phyloP scores from a whole-genome alignment of 768 basidiomycete genomes.

The Suillus spraguei region DNA sequence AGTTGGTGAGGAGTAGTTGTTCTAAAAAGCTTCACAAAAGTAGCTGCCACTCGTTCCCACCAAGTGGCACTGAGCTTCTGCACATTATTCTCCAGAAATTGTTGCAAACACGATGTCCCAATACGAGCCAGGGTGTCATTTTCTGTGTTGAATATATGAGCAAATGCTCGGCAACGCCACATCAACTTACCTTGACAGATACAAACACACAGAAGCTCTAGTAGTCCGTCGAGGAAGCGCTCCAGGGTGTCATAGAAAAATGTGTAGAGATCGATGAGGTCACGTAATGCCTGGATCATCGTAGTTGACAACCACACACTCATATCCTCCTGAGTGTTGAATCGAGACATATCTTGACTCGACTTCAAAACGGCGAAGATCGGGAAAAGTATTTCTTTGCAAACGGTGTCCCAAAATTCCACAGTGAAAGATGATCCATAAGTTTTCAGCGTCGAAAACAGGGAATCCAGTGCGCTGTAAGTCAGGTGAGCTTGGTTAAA shows the following conservation, averaged over 20 bases:
- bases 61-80: conserved; percentile 77
- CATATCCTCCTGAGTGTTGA: conserved; percentile 98
- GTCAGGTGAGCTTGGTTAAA: conserved; percentile 14
- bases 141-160: conserved; percentile 51
- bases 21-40: conserved; percentile 95
- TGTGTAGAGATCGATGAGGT: conserved; percentile 94
- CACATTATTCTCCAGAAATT: conserved; percentile 92
- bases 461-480: conserved; percentile 89
- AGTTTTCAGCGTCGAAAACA: conserved; percentile 91
- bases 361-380: conserved; percentile 97
- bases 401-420: conserved; percentile 98
- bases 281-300: conserved; percentile 96
- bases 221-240: conserved; percentile 86
- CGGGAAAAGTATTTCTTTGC: conserved; percentile 94
- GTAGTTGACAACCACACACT: conserved; percentile 99
- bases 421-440: conserved; percentile 84
- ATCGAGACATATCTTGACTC: conserved; percentile 88
- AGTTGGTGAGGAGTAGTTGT: conserved; percentile 97
- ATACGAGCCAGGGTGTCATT: conserved; percentile 98
- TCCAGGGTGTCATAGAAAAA: conserved; percentile 93
- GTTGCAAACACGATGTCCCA: conserved; percentile 96
- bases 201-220: conserved; percentile 93
- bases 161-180: conserved; percentile 8
- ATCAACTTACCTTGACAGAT: conserved; percentile 89
- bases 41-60: conserved; percentile 91